Conservation (phyloP, 192 early-diverging fungal species). For the Coemansia sp. region DNA sequence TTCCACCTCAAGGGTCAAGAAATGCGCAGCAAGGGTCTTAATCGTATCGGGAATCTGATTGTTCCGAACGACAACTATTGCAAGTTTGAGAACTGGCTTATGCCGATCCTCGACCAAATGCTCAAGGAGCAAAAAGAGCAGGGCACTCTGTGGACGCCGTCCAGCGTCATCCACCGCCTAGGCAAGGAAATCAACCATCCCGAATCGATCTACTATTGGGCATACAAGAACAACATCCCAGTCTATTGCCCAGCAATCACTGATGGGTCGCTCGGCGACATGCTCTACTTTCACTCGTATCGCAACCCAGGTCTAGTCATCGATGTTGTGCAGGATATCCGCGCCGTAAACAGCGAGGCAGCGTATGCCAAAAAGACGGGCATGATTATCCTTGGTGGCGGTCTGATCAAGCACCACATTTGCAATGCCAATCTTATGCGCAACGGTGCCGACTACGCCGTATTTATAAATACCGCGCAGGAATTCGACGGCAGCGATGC, state of each 20-base stretch:
- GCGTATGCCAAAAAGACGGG: constrained; percentile 97
- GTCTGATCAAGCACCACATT: constrained; percentile 97
- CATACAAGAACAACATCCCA: constrained; percentile 95
- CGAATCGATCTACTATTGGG: constrained; percentile 96
- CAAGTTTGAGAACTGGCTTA: constrained; percentile 98
- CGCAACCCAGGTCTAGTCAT: constrained; percentile 91
- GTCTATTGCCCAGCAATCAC: constrained; percentile 97
- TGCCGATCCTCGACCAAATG: constrained; percentile 91
- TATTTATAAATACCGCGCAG: constrained; percentile 96
- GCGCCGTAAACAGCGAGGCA: constrained; percentile 87
- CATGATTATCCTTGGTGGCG: constrained; percentile 94
- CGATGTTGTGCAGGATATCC: constrained; percentile 90
- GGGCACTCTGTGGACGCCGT: constrained; percentile 86
- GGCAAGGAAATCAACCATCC: constrained; percentile 89
- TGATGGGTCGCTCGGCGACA: constrained; percentile 96
- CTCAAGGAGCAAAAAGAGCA: constrained; percentile 85
- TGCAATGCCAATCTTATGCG: constrained; percentile 99
- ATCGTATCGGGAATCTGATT: constrained; percentile 94
- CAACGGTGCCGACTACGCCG: constrained; percentile 95
- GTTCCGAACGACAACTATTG: constrained; percentile 99
- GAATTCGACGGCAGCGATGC: constrained; percentile 99
- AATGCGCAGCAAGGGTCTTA: constrained; percentile 85
- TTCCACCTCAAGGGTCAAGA: constrained; percentile 75
- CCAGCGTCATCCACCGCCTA: constrained; percentile 80
- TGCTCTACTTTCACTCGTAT: constrained; percentile 99